A percentile compares a stretch with the other conserved stretches of the same genome.
These are phyloP conservation scores for Mycosphaerelloides madeirae DNA, from an alignment of 2,329 filamentous ascomycete species.

Conservation along the genomic window DNA sequence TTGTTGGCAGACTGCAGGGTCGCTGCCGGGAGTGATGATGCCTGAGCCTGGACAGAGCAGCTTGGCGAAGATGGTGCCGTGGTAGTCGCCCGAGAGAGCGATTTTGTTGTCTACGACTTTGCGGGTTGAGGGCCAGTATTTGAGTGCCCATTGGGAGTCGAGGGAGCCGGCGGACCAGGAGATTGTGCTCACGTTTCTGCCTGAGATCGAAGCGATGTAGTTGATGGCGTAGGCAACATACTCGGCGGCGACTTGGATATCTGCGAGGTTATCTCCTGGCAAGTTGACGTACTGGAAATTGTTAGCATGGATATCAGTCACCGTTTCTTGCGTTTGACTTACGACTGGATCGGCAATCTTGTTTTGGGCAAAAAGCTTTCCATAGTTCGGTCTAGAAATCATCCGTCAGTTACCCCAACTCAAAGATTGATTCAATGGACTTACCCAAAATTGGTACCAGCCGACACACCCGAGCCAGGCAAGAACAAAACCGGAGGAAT, in stretches of 20 bases:
- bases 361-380: slow-evolving; percentile 43
- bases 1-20: slow-evolving; percentile 46
- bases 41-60: slow-evolving; percentile 26
- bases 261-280: slow-evolving; percentile 43
- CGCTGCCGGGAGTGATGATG: slow-evolving; percentile 24
- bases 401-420: too few species aligned
- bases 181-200: slow-evolving; percentile 39
- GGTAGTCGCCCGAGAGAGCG: slow-evolving; percentile 49
- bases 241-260: slow-evolving; percentile 50
- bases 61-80: slow-evolving; percentile 42
- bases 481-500: slow-evolving; percentile 47
- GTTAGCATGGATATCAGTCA: too few species aligned
- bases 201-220: slow-evolving; percentile 45
- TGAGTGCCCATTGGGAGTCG: slow-evolving; percentile 53
- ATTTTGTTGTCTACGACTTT: slow-evolving; percentile 45
- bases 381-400: too few species aligned
- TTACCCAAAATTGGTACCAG: slow-evolving; percentile 42
- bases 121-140: slow-evolving; percentile 53
- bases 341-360: slow-evolving; percentile 46
- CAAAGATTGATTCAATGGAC: too few species aligned
- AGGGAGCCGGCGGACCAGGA: slow-evolving; percentile 54
- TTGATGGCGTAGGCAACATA: slow-evolving; percentile 56
- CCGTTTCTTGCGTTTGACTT: too few species aligned
- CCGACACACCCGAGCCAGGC: slow-evolving; percentile 50
- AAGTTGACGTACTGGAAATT: slow-evolving; percentile 58